These are phyloP conservation scores for Leucogyrophana mollusca DNA, from an alignment of 768 basidiomycete genomes.

Conservation along the genomic window DNA sequence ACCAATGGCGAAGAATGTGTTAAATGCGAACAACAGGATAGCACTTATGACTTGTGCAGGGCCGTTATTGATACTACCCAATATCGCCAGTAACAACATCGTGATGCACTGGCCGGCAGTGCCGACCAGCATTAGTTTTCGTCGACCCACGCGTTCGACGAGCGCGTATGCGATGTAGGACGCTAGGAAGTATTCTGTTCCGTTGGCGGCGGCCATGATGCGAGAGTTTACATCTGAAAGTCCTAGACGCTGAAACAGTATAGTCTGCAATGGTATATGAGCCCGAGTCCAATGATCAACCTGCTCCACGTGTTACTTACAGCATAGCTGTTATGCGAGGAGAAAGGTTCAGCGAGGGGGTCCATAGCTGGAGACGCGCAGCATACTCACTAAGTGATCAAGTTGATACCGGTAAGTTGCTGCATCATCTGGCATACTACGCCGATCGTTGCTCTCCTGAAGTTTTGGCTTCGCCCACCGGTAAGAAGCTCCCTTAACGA, in stretches of 20 bases:
- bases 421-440: conserved; percentile 27
- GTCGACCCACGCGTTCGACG: conserved; percentile 48
- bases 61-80: conserved; percentile 17
- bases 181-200: conserved; percentile 41
- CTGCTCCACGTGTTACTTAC: neutral
- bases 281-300: neutral
- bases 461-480: conserved; percentile 40
- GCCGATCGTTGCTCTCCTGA: conserved; percentile 23
- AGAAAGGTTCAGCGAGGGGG: no score
- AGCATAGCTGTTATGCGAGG: conserved; percentile 8
- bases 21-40: conserved; percentile 32
- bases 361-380: neutral
- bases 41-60: conserved; percentile 22
- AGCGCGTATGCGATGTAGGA: conserved; percentile 48
- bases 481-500: conserved; percentile 35
- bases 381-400: conserved; percentile 24
- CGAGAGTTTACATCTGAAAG: conserved; percentile 21
- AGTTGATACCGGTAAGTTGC: conserved; percentile 30
- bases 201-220: conserved; percentile 33
- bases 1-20: conserved; percentile 35
- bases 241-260: conserved; percentile 18
- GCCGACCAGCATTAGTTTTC: conserved; percentile 45
- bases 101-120: conserved; percentile 32
- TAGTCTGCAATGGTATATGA: conserved; percentile 7
- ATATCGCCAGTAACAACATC: conserved; percentile 28